Conservation (phyloP, 352 stramenopile species). For the Blastocystis sp. region DNA sequence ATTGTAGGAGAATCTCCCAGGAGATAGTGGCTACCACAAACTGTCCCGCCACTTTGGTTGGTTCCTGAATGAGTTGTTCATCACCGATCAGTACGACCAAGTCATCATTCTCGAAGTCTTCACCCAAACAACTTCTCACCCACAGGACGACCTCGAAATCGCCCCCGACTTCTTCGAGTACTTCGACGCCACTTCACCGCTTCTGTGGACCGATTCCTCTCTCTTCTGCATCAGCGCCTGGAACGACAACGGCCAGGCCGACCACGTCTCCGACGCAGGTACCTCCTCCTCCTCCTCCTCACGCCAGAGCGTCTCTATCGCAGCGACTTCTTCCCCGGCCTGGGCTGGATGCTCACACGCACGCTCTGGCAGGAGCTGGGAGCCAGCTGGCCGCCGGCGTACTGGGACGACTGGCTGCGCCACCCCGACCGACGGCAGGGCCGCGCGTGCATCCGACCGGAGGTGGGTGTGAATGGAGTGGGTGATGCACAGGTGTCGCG, state of each 20-base stretch:
- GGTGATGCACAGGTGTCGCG: conserved; percentile 65
- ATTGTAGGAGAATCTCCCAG: background rate
- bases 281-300: background rate
- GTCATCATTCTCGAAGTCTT: conserved; percentile 62
- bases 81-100: conserved; percentile 12
- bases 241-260: conserved; percentile 70
- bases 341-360: conserved; percentile 83
- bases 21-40: conserved; percentile 75
- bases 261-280: conserved; percentile 64
- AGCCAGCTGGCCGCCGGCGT: conserved; percentile 75
- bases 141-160: conserved; percentile 82
- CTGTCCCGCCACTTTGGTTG: conserved; percentile 79
- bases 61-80: conserved; percentile 73
- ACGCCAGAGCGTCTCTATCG: conserved; percentile 69
- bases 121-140: conserved; percentile 45
- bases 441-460: conserved; percentile 76
- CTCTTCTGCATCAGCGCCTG: conserved; percentile 67
- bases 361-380: conserved; percentile 75
- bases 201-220: conserved; percentile 76
- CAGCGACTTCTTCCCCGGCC: conserved; percentile 82
- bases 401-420: conserved; percentile 85
- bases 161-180: conserved; percentile 82
- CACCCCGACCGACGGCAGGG: conserved; percentile 75
- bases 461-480: conserved; percentile 72
- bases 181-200: conserved; percentile 76